phyloP scores from a whole-genome alignment of 306 rosid genomes.

The Casuarina cunninghamiana region DNA sequence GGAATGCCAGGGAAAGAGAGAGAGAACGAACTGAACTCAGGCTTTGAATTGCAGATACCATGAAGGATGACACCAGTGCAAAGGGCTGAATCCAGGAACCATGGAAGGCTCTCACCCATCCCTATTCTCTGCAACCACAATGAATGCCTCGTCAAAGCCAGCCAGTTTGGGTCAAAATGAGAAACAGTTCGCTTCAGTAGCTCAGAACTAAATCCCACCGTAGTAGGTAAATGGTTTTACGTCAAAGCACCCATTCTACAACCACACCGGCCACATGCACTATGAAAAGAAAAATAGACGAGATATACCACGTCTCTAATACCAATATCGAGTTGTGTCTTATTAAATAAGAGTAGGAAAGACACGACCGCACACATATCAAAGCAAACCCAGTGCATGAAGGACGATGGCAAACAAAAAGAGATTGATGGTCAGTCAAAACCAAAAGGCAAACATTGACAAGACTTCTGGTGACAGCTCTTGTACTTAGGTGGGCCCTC shows the following conservation, averaged over 20 bases:
- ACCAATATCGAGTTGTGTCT: not conserved
- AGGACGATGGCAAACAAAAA: not conserved
- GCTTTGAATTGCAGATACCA: slow-evolving; percentile 71
- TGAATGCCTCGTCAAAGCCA: slow-evolving; percentile 21
- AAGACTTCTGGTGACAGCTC: not conserved
- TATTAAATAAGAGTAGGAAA: not conserved
- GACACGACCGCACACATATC: not conserved
- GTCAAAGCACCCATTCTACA: slow-evolving; percentile 2
- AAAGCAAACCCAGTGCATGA: not conserved
- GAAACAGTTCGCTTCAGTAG: not conserved
- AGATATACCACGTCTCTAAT: not conserved
- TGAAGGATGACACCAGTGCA: slow-evolving; percentile 83
- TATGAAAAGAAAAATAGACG: not conserved
- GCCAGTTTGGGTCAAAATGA: slow-evolving; percentile 1
- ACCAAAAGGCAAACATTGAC: not conserved
- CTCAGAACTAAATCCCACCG: not conserved
- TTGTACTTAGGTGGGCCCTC: not conserved
- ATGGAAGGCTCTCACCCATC: slow-evolving; percentile 66
- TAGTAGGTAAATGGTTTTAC: not conserved
- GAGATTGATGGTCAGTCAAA: not conserved
- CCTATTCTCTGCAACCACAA: slow-evolving; percentile 71
- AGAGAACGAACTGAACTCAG: slow-evolving; percentile 59
- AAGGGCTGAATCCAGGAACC: slow-evolving; percentile 84
- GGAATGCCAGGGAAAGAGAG: slow-evolving; percentile 52
- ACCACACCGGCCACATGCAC: not conserved